phyloP scores from a whole-genome alignment of 2,329 filamentous ascomycete genomes.

The Venturia nashicola region DNA sequence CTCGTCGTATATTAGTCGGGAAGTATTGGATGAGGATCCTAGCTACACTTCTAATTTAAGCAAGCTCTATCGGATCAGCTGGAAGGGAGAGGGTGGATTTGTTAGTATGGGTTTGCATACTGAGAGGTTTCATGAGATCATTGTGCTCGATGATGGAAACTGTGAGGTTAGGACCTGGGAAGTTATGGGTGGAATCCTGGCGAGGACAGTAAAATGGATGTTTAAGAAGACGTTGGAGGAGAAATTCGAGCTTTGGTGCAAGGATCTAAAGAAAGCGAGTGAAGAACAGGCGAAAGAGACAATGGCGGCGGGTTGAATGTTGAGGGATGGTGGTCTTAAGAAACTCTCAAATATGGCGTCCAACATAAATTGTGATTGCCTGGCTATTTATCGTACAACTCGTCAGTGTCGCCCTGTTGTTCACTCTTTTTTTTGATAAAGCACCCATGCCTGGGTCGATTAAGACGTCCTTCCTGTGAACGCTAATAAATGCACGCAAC shows the following conservation, averaged over 20 bases:
- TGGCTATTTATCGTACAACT: too few species aligned
- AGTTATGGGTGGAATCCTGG: slow-evolving; percentile 16
- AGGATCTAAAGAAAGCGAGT: slow-evolving; percentile 15
- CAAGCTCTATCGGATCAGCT: slow-evolving; percentile 15
- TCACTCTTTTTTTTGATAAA: too few species aligned
- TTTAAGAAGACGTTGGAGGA: slow-evolving; percentile 16
- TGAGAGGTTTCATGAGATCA: slow-evolving; percentile 20
- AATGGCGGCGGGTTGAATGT: neutral
- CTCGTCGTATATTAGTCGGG: slow-evolving; percentile 13
- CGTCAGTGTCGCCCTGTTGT: too few species aligned
- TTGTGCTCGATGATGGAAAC: slow-evolving; percentile 14
- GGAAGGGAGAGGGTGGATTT: slow-evolving; percentile 16
- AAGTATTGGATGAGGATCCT: slow-evolving; percentile 12
- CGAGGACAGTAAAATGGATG: slow-evolving; percentile 18
- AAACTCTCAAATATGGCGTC: neutral
- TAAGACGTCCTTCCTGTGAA: too few species aligned
- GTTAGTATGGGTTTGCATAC: slow-evolving; percentile 14
- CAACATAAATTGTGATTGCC: neutral
- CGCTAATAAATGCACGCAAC: too few species aligned
- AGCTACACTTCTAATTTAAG: slow-evolving; percentile 14
- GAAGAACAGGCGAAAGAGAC: slow-evolving; percentile 3
- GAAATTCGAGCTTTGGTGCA: slow-evolving; percentile 17
- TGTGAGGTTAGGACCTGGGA: slow-evolving; percentile 20
- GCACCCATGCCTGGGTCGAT: too few species aligned
- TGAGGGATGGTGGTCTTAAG: neutral